Evolutionary conservation across 2,329 filamentous ascomycete genomes (phyloP), one percentile per base, ranked within the genome.

Genomic region (Aspergillus tamarii): DNA sequence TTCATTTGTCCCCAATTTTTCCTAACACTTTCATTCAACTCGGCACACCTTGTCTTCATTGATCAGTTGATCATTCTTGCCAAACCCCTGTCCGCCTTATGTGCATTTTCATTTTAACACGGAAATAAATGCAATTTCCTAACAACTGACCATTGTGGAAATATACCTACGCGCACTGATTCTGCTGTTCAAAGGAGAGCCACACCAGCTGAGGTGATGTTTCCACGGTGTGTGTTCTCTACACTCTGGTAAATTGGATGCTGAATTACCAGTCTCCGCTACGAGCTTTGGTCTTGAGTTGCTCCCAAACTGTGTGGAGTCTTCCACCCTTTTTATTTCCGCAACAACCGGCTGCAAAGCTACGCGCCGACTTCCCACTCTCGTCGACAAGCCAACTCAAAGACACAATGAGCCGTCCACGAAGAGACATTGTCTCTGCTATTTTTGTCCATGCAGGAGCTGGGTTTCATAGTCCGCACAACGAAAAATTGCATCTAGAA

Each of bases 381-480:
- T 57, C 23, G 5, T 58, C 16, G 14, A 16, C 36, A 14, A 39
- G 46, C 41, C 28, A 36, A 23, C 26, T 36, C 30, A 41, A 45
- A 26, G 23, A 30, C 65, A 70, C 50, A 54, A 81, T 80, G 76
- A 72, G 68, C 65, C 64, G 73, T 66, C 73, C 73, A 54, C 76
- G 76, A 21, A 78, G 81, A 67, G 71, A 78, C 32, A 82, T 86
- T 67, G 80, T 88, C 11, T 88, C 88, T 62, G 93, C 93, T 64
- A 94, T 99, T 59, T 98, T 97, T 77, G 90, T 99, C 52, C 95
- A 99, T 78, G 95, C 94, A 43, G 95, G 95, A 39, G 95, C 95
- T 19, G 95, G 95, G 4, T 99, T 92, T 72, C 95, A 99, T 77
- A 97, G 93, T 74, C 83, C 87, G 28, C 87, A 91, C 64, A 98